Percentiles rank a stretch among this genome's conserved stretches.
These are phyloP conservation scores for Triticum timopheevii DNA, from an alignment of 176 grass and related monocot genomes.

Conservation along the genomic window DNA sequence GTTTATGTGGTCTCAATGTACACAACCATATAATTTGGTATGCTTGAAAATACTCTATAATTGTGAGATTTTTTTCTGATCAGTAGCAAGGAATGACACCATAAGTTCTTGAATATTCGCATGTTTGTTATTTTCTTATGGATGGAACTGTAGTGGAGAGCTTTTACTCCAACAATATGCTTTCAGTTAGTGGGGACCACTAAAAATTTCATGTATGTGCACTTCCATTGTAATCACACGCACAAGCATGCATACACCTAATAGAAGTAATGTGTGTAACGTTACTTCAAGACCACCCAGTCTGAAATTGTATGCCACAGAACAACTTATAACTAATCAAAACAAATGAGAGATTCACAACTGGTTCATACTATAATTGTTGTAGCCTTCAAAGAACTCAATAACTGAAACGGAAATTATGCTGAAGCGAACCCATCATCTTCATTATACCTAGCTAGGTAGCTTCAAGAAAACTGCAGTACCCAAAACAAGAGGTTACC, in stretches of 20 bases:
- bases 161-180: not conserved
- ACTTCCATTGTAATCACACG: not conserved
- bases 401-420: slow-evolving; percentile 14
- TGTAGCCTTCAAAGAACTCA: slow-evolving; percentile 24
- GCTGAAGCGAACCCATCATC: slow-evolving; percentile 7
- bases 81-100: not conserved
- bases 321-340: not conserved
- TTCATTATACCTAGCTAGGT: not conserved
- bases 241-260: not conserved
- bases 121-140: slow-evolving; percentile 4
- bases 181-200: not conserved
- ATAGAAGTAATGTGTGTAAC: not conserved
- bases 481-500: slow-evolving; percentile 1
- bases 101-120: not conserved
- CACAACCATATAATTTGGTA: slow-evolving; percentile 15
- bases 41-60: slow-evolving; percentile 1
- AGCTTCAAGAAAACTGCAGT: slow-evolving; percentile 18
- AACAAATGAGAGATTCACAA: not conserved
- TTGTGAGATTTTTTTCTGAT: slow-evolving; percentile 7
- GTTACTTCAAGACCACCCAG: not conserved
- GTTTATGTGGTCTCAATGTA: slow-evolving; percentile 2
- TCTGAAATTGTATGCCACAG: not conserved
- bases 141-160: not conserved
- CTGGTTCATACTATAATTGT: not conserved
- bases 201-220: not conserved